Percentiles rank a stretch among this genome's conserved stretches.
Conservation (phyloP, 352 stramenopile genomes). For the Globisporangium abappressorium region DNA sequence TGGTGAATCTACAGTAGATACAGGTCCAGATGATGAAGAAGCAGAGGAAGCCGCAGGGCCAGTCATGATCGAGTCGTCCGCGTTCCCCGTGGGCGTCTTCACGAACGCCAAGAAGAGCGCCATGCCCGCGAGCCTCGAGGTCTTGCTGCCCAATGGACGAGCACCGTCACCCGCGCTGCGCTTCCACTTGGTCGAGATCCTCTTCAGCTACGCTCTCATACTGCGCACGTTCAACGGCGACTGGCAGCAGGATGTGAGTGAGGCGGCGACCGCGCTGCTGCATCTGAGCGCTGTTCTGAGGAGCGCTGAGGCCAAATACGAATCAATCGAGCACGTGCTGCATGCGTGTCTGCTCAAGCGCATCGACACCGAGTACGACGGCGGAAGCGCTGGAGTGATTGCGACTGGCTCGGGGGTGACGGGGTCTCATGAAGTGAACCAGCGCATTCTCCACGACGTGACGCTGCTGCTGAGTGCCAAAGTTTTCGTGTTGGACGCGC, state of each 20-base stretch:
- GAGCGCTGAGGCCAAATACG: conserved; percentile 39
- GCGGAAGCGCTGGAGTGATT: background rate
- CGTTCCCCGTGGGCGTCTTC: conserved; percentile 52
- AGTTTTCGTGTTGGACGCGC: conserved; percentile 66
- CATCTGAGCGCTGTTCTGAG: conserved; percentile 48
- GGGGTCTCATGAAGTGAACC: conserved; percentile 17
- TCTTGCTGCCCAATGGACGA: conserved; percentile 28
- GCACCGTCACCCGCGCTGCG: conserved; percentile 39
- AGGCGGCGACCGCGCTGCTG: conserved; percentile 46
- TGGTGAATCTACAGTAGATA: background rate
- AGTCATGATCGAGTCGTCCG: conserved; percentile 30
- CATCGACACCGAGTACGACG: conserved; percentile 17
- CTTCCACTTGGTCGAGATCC: conserved; percentile 64
- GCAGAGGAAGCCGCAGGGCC: conserved; percentile 11
- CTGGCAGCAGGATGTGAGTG: conserved; percentile 51
- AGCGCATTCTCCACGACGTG: conserved; percentile 41
- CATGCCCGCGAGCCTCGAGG: conserved; percentile 34
- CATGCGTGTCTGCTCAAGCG: conserved; percentile 34
- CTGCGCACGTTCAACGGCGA: conserved; percentile 79
- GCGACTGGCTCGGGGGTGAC: background rate
- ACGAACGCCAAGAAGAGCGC: conserved; percentile 29
- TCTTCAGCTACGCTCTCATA: conserved; percentile 69
- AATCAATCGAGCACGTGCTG: conserved; percentile 45
- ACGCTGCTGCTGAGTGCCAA: conserved; percentile 30
- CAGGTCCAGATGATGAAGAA: conserved; percentile 6